phyloP scores from a whole-genome alignment of 805 yeast genomes.

The Candida vartiovaarae region DNA sequence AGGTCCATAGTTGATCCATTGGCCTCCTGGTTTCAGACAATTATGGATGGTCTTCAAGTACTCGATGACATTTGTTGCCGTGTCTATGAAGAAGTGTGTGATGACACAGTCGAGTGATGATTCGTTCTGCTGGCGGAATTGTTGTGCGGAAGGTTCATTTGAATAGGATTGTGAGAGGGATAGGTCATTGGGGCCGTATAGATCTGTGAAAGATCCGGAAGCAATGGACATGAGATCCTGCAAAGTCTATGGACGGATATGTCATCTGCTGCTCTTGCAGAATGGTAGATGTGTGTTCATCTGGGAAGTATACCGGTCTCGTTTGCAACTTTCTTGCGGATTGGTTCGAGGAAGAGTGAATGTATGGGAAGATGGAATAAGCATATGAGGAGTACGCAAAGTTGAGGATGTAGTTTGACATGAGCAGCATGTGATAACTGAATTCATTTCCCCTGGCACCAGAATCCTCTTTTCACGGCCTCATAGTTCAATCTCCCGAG shows the following conservation, averaged over 20 bases:
- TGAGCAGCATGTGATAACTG: conserved; percentile 55
- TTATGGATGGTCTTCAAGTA: conserved; percentile 43
- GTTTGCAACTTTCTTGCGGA: conserved; percentile 38
- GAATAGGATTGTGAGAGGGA: conserved; percentile 14
- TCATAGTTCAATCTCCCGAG: conserved; percentile 54
- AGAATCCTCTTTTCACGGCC: conserved; percentile 45
- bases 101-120: conserved; percentile 38
- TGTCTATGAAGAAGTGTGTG: conserved; percentile 59
- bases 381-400: conserved; percentile 33
- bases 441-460: conserved; percentile 67
- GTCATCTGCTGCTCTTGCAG: conserved; percentile 19
- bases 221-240: conserved; percentile 60
- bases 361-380: conserved; percentile 43
- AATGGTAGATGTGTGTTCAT: conserved; percentile 35
- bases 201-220: conserved; percentile 65
- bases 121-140: conserved; percentile 35
- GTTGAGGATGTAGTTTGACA: conserved; percentile 49
- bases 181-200: conserved; percentile 44
- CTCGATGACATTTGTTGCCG: conserved; percentile 53
- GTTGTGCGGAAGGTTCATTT: conserved; percentile 30
- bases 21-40: conserved; percentile 37
- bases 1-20: conserved; percentile 66
- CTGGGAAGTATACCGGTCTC: conserved; percentile 48
- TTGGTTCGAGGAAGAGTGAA: conserved; percentile 45
- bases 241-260: conserved; percentile 35